These are phyloP conservation scores for Yamadazyma paraphyllophila DNA, from an alignment of 805 yeast species.

Conservation along the genomic window DNA sequence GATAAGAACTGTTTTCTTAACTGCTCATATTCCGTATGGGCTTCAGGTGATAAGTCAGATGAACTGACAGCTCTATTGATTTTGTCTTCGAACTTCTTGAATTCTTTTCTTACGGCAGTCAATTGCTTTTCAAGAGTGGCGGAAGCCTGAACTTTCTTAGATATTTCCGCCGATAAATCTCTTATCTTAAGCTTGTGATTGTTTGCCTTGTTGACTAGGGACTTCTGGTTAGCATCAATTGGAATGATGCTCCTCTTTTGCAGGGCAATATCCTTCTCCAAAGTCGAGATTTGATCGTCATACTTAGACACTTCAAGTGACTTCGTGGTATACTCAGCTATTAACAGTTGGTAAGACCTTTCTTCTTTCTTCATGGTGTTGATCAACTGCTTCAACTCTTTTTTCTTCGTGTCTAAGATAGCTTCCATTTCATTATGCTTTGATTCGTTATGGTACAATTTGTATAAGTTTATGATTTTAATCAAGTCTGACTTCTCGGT, in stretches of 20 bases:
- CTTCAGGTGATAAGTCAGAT: slow-evolving; percentile 30
- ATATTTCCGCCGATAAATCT: slow-evolving; percentile 51
- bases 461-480: slow-evolving; percentile 56
- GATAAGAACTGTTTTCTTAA: slow-evolving; percentile 58
- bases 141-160: slow-evolving; percentile 47
- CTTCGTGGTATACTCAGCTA: slow-evolving; percentile 46
- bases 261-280: slow-evolving; percentile 41
- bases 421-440: slow-evolving; percentile 33
- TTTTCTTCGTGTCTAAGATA: slow-evolving; percentile 34
- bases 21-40: slow-evolving; percentile 53
- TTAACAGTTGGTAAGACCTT: slow-evolving; percentile 22
- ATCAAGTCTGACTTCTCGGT: slow-evolving; percentile 47
- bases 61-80: slow-evolving; percentile 16
- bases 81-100: slow-evolving; percentile 30
- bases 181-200: slow-evolving; percentile 47
- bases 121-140: slow-evolving; percentile 47
- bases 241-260: slow-evolving; percentile 57
- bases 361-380: slow-evolving; percentile 26
- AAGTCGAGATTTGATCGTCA: slow-evolving; percentile 35
- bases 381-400: slow-evolving; percentile 34
- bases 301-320: slow-evolving; percentile 41
- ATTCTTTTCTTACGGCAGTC: slow-evolving; percentile 34
- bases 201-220: slow-evolving; percentile 45
- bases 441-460: slow-evolving; percentile 59
- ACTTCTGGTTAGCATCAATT: slow-evolving; percentile 52